Evolutionary conservation across 2,329 filamentous ascomycete genomes (phyloP).

Genomic region (Ophiostoma novo-ulmi): DNA sequence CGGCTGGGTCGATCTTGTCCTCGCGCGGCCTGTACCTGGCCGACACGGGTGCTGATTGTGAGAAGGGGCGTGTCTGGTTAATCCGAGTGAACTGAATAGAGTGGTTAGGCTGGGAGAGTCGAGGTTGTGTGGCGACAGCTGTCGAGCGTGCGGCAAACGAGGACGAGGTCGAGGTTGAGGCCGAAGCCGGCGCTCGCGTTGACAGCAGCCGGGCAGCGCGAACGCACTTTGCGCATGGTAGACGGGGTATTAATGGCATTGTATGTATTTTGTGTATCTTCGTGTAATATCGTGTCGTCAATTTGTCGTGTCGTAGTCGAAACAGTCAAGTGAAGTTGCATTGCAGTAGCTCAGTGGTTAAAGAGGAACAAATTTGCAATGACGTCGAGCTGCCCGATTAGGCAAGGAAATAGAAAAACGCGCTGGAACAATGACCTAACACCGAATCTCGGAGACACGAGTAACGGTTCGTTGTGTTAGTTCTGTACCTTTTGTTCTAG

Average conservation of each 20-base stretch:
- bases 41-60: neutral
- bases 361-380: conserved; percentile 6
- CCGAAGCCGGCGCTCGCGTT: neutral
- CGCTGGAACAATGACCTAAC: neutral
- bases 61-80: neutral
- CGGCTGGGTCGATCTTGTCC: neutral
- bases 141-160: neutral
- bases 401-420: neutral
- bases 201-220: conserved; percentile 16
- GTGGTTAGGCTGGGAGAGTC: neutral
- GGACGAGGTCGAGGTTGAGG: neutral
- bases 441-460: neutral
- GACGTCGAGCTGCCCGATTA: neutral
- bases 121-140: neutral
- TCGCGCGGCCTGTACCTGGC: neutral
- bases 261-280: neutral
- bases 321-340: neutral
- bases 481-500: too few relatives aligned
- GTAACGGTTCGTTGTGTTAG: too few relatives aligned
- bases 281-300: neutral
- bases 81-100: neutral
- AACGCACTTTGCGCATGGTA: conserved; percentile 16
- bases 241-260: neutral
- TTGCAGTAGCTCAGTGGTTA: too few relatives aligned
- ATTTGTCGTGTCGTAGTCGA: neutral